Conservation (phyloP, 1,139 yeast genomes). For the Pichia cactophila region DNA sequence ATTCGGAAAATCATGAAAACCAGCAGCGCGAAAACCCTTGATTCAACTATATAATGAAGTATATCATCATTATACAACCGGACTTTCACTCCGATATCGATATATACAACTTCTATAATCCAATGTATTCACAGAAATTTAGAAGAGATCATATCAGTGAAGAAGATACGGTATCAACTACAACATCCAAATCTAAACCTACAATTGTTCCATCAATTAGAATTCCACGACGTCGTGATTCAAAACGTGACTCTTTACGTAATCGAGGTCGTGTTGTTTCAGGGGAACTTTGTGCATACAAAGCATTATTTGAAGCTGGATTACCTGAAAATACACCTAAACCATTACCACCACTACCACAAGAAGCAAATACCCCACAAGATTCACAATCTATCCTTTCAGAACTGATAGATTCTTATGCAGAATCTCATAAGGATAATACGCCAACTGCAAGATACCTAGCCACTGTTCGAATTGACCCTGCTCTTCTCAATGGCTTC, state of each 20-base stretch:
- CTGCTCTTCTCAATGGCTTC: background rate
- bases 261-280: background rate
- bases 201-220: background rate
- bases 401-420: background rate
- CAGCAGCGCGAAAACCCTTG: background rate
- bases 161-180: background rate
- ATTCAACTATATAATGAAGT: no score
- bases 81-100: no score
- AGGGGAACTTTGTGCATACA: background rate
- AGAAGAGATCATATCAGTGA: background rate
- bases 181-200: background rate
- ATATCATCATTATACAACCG: no score
- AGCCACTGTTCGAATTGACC: background rate
- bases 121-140: background rate
- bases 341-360: background rate
- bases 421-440: background rate
- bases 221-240: background rate
- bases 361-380: background rate
- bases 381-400: background rate
- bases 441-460: background rate
- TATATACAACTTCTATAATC: background rate
- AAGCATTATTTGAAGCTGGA: background rate
- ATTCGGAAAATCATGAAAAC: constrained; percentile 6
- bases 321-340: background rate
- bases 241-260: background rate